Evolutionary conservation across 148 eudicot species (phyloP).

Genomic region (Silene latifolia): DNA sequence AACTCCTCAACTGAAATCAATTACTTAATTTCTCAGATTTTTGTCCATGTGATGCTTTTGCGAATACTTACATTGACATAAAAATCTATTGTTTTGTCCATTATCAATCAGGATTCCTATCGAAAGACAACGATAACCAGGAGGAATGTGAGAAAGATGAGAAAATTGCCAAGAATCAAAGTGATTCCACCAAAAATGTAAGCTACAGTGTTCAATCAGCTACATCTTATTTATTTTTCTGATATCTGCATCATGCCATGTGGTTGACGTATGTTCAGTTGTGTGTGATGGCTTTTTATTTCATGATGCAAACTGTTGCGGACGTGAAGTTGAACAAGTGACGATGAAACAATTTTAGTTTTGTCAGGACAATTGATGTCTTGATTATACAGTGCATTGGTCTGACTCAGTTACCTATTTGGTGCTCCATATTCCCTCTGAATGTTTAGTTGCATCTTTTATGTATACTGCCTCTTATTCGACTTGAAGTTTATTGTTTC

Average conservation of each 20-base stretch:
- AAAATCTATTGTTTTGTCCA: background rate
- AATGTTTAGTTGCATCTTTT: background rate
- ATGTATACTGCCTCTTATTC: background rate
- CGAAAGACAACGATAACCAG: conserved; percentile 35
- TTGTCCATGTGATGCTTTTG: conserved; percentile 6
- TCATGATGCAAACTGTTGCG: background rate
- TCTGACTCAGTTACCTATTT: background rate
- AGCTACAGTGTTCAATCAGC: background rate
- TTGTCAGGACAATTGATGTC: background rate
- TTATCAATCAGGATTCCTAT: conserved; percentile 47
- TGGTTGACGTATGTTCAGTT: background rate
- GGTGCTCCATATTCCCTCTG: background rate
- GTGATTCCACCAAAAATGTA: conserved; percentile 39
- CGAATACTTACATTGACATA: background rate
- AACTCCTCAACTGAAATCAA: background rate
- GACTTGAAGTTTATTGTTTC: too few species aligned
- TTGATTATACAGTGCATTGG: background rate
- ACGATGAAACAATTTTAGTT: background rate
- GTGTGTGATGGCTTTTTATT: background rate
- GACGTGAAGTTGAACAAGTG: background rate
- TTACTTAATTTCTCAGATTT: background rate
- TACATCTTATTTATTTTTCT: background rate
- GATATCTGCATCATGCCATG: background rate
- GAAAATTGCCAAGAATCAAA: conserved; percentile 29
- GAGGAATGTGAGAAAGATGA: conserved; percentile 30